These are phyloP conservation scores for Perkinsus olseni DNA, from an alignment of 169 alveolate species.

Conservation along the genomic window DNA sequence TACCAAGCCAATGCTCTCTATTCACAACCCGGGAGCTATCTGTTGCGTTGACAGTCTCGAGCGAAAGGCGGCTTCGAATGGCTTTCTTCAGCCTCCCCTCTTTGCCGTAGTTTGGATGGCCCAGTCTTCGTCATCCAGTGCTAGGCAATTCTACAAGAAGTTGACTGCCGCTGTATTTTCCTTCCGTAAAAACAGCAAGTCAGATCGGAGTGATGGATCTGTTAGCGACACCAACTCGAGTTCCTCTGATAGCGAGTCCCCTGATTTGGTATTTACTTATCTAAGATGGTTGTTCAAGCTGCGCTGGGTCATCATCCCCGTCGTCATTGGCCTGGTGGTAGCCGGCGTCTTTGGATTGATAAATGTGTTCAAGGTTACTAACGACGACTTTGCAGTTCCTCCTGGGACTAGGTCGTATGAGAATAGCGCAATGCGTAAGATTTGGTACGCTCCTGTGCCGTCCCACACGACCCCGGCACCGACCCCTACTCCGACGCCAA, in stretches of 20 bases:
- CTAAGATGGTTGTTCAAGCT: neutral
- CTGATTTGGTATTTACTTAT: neutral
- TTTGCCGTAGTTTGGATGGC: neutral
- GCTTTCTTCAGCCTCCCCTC: neutral
- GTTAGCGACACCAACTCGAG: neutral
- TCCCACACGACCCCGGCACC: neutral
- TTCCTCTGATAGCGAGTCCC: neutral
- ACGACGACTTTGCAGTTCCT: neutral
- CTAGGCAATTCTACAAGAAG: neutral
- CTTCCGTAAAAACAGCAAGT: neutral
- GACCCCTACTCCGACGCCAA: neutral
- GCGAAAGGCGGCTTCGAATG: neutral
- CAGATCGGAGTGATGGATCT: neutral
- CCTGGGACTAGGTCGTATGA: neutral
- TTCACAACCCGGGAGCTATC: neutral
- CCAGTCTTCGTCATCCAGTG: neutral
- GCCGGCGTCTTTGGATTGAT: neutral
- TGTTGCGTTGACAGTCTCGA: neutral
- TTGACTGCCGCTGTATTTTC: neutral
- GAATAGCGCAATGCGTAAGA: neutral
- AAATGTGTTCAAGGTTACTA: neutral
- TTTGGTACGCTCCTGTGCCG: neutral
- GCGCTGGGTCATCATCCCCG: neutral
- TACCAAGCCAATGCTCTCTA: neutral
- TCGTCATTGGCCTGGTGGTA: neutral